These are phyloP conservation scores for Leptographium galeiforme DNA, from an alignment of 2,329 filamentous ascomycete genomes.

Conservation along the genomic window DNA sequence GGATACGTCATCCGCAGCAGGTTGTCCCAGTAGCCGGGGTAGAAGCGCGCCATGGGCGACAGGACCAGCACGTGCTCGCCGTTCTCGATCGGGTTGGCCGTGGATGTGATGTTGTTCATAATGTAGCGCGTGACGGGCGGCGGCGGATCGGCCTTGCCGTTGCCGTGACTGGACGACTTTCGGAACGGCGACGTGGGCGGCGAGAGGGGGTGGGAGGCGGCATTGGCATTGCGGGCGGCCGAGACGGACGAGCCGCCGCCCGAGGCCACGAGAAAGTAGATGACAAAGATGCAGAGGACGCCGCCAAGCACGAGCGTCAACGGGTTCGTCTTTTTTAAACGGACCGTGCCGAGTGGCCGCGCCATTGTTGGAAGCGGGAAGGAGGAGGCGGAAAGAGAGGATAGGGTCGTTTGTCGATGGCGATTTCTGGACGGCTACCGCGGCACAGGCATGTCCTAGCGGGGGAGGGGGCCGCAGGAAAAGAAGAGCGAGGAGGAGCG, in stretches of 20 bases:
- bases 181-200: conserved; percentile 62
- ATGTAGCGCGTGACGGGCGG: conserved; percentile 86
- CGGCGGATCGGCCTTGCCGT: conserved; percentile 36
- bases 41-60: conserved; percentile 87
- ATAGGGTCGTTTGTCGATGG: background rate
- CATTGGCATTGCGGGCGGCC: conserved; percentile 24
- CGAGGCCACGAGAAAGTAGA: conserved; percentile 48
- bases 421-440: background rate
- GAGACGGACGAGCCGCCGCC: conserved; percentile 14
- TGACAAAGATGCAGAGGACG: conserved; percentile 58
- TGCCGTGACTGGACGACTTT: conserved; percentile 43
- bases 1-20: conserved; percentile 73
- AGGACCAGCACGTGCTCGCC: conserved; percentile 80
- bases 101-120: conserved; percentile 87
- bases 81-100: conserved; percentile 61
- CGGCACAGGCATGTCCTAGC: background rate
- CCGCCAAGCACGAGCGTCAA: conserved; percentile 60
- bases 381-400: background rate
- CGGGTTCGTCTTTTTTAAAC: conserved; percentile 69
- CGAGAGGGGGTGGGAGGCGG: conserved; percentile 57
- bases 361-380: conserved; percentile 26
- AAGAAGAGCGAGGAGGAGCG: background rate
- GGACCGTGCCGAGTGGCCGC: conserved; percentile 48
- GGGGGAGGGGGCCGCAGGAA: background rate
- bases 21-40: conserved; percentile 92